Conservation (phyloP, 225 moss, liverwort and hornwort genomes). For the Sphagnum tenellum region DNA sequence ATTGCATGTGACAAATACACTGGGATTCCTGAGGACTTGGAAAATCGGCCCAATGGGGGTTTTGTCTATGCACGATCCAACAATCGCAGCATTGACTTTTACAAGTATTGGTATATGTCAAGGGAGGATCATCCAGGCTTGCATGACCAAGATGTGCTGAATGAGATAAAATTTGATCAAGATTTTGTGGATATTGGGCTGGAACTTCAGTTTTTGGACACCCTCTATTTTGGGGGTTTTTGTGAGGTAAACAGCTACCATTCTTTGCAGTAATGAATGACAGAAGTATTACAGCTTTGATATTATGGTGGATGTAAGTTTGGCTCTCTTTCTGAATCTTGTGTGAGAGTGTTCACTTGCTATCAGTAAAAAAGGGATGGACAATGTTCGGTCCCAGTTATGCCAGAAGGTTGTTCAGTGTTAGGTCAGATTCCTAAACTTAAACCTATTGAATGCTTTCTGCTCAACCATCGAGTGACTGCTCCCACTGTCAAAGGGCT, state of each 20-base stretch:
- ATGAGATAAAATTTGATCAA: conserved; percentile 59
- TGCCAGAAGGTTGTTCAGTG: no score
- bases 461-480: no score
- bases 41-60: conserved; percentile 80
- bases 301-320: no score
- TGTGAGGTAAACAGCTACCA: conserved; percentile 47
- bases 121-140: conserved; percentile 52
- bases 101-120: conserved; percentile 80
- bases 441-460: no score
- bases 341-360: no score
- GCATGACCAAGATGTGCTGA: conserved; percentile 98
- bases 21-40: conserved; percentile 60
- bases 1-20: conserved; percentile 86
- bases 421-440: no score
- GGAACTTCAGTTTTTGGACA: conserved; percentile 72
- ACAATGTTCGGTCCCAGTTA: no score
- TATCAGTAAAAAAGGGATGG: no score
- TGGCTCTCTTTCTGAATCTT: no score
- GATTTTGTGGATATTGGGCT: conserved; percentile 56
- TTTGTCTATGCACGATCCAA: conserved; percentile 90
- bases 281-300: no score
- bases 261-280: not conserved
- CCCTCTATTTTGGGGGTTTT: conserved; percentile 74
- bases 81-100: conserved; percentile 66
- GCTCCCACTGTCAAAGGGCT: no score